phyloP scores from a whole-genome alignment of 2,329 filamentous ascomycete species.

The Cercospora citrullina region DNA sequence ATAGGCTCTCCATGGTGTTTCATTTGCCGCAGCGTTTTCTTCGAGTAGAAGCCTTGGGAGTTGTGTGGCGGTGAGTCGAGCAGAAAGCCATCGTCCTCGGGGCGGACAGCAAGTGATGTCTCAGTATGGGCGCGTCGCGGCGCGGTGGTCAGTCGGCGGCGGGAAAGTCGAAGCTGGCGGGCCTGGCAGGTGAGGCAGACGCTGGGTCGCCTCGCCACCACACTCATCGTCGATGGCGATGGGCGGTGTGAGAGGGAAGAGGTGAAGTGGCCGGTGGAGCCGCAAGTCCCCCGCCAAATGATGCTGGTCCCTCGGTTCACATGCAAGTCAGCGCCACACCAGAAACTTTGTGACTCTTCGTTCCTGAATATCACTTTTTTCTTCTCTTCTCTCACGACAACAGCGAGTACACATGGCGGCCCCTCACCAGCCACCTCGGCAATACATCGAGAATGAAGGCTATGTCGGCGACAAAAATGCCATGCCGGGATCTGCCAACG shows the following conservation, averaged over 20 bases:
- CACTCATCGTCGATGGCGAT: slow-evolving; percentile 15
- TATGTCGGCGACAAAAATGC: slow-evolving; percentile 32
- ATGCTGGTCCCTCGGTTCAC: slow-evolving; percentile 7
- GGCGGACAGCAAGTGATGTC: slow-evolving; percentile 15
- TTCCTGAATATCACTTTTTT: slow-evolving; percentile 15
- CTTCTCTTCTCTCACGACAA: neutral
- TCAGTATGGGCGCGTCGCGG: slow-evolving; percentile 23
- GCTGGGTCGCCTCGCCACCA: slow-evolving; percentile 27
- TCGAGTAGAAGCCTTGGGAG: neutral
- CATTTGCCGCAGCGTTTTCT: neutral
- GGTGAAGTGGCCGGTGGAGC: slow-evolving; percentile 2
- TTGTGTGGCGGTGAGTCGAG: neutral
- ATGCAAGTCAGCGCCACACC: slow-evolving; percentile 9
- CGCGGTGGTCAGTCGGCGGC: slow-evolving; percentile 21
- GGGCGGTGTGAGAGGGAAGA: neutral
- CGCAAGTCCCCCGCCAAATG: slow-evolving; percentile 2
- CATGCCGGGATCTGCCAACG: slow-evolving; percentile 34
- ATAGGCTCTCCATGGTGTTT: slow-evolving; percentile 2
- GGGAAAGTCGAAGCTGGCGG: slow-evolving; percentile 21
- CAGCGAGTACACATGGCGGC: slow-evolving; percentile 20
- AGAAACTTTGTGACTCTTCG: slow-evolving; percentile 15
- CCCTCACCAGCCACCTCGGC: slow-evolving; percentile 33
- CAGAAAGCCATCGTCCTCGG: slow-evolving; percentile 25
- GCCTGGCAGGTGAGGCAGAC: slow-evolving; percentile 31
- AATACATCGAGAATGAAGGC: slow-evolving; percentile 37